Percentiles rank a stretch among this genome's conserved stretches.
phyloP scores from a whole-genome alignment of 805 yeast species.

The Cyberlindnera meyerae region DNA sequence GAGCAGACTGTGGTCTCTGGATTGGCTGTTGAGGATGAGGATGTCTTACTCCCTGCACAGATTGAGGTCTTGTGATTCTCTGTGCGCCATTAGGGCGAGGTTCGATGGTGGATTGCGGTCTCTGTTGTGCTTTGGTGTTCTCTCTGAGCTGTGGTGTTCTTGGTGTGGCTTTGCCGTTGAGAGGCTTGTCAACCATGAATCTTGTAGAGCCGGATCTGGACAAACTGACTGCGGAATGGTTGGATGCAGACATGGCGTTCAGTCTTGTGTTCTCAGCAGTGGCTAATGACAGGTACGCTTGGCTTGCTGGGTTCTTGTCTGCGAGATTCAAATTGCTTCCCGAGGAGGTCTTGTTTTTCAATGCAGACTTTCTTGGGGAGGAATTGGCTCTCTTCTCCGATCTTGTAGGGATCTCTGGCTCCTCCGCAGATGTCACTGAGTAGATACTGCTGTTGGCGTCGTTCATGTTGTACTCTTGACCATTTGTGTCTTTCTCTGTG shows the following conservation, averaged over 20 bases:
- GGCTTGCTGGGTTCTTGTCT: constrained; percentile 42
- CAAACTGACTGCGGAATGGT: constrained; percentile 17
- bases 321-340: constrained; percentile 18
- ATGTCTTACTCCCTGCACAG: constrained; percentile 10
- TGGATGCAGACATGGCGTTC: constrained; percentile 49
- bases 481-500: constrained; percentile 1
- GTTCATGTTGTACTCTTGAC: not conserved
- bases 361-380: constrained; percentile 42
- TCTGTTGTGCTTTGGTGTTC: constrained; percentile 2
- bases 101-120: constrained; percentile 9
- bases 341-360: constrained; percentile 28
- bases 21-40: constrained; percentile 5
- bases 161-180: constrained; percentile 4
- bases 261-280: constrained; percentile 78
- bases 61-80: constrained; percentile 9
- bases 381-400: constrained; percentile 26
- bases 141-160: constrained; percentile 5
- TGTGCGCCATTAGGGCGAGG: constrained; percentile 2
- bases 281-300: constrained; percentile 61
- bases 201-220: constrained; percentile 26
- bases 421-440: constrained; percentile 10
- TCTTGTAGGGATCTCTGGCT: constrained; percentile 29
- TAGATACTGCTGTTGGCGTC: constrained; percentile 13
- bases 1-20: constrained; percentile 10
- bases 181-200: constrained; percentile 10